Percentiles rank a stretch among this genome's conserved stretches.
phyloP scores from a whole-genome alignment of 2,329 filamentous ascomycete genomes.

The Cercospora nicotianae region DNA sequence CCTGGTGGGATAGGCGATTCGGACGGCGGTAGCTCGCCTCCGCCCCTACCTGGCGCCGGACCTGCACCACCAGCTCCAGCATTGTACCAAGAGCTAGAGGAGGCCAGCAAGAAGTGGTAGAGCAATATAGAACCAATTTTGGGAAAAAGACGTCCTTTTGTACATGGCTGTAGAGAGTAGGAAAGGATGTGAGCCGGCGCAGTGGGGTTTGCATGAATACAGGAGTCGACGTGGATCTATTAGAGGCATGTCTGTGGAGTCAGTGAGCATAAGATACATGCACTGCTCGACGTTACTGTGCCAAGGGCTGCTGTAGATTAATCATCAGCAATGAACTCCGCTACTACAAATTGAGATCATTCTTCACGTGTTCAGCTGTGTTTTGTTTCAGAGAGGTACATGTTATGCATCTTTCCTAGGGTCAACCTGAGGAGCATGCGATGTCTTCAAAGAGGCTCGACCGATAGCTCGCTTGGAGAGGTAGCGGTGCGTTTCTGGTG shows the following conservation, averaged over 20 bases:
- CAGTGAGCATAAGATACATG: neutral
- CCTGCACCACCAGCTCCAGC: conserved; percentile 32
- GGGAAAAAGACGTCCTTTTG: conserved; percentile 7
- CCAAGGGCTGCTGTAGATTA: neutral
- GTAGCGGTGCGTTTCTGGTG: neutral
- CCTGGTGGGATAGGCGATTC: conserved; percentile 22
- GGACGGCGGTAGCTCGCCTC: conserved; percentile 23
- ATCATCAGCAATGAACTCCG: neutral
- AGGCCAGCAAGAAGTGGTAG: conserved; percentile 25
- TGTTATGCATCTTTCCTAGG: neutral
- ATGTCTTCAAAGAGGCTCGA: neutral
- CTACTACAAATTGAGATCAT: neutral
- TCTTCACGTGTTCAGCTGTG: neutral
- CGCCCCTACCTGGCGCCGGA: conserved; percentile 26
- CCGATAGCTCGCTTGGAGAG: neutral
- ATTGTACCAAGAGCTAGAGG: conserved; percentile 31
- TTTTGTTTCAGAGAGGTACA: neutral
- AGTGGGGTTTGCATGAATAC: neutral
- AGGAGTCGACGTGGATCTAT: neutral
- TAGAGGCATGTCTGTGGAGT: neutral
- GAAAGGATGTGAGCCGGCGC: neutral
- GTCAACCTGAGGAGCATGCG: neutral
- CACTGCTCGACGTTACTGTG: neutral
- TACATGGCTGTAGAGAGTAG: conserved; percentile 4
- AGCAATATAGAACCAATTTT: neutral